phyloP scores from a whole-genome alignment of 2,329 filamentous ascomycete genomes.

The Apiospora kogelbergensis region DNA sequence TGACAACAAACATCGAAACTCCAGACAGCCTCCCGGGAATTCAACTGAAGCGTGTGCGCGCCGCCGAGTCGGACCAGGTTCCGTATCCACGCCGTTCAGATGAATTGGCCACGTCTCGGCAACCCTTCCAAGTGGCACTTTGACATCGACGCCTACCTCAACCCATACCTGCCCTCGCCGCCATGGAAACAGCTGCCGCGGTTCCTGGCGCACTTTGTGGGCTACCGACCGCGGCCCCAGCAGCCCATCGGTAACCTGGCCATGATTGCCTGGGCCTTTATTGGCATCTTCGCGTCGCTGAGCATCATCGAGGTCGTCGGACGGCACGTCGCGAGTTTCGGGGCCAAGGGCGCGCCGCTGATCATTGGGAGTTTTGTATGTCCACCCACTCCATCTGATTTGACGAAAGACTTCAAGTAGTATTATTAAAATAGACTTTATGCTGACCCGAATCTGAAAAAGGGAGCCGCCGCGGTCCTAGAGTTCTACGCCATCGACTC shows the following conservation, averaged over 20 bases:
- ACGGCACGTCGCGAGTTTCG: slow-evolving; percentile 53
- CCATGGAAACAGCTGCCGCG: slow-evolving; percentile 64
- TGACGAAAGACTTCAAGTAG: too few relatives aligned
- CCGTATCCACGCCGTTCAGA: neutral
- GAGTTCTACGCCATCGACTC: slow-evolving; percentile 72
- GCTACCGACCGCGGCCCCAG: slow-evolving; percentile 49
- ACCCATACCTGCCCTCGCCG: slow-evolving; percentile 67
- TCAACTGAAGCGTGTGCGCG: neutral
- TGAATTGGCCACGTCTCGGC: neutral
- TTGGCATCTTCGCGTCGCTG: slow-evolving; percentile 64
- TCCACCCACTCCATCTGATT: slow-evolving; percentile 19
- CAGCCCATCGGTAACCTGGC: slow-evolving; percentile 55
- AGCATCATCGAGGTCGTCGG: slow-evolving; percentile 59
- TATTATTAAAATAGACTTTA: too few relatives aligned
- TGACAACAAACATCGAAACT: too few relatives aligned
- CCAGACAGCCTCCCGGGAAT: too few relatives aligned
- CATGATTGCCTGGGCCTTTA: slow-evolving; percentile 60
- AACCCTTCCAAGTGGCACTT: slow-evolving; percentile 50
- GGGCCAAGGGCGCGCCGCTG: slow-evolving; percentile 52
- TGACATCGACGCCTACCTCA: slow-evolving; percentile 76
- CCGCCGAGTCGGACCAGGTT: neutral
- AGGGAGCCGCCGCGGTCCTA: slow-evolving; percentile 76
- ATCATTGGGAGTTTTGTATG: slow-evolving; percentile 72
- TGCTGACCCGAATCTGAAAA: slow-evolving; percentile 11
- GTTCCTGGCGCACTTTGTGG: slow-evolving; percentile 67